Percentiles rank a stretch among this genome's conserved stretches.
Evolutionary conservation across 768 basidiomycete species (phyloP).

Genomic region (Collybia mongolica): DNA sequence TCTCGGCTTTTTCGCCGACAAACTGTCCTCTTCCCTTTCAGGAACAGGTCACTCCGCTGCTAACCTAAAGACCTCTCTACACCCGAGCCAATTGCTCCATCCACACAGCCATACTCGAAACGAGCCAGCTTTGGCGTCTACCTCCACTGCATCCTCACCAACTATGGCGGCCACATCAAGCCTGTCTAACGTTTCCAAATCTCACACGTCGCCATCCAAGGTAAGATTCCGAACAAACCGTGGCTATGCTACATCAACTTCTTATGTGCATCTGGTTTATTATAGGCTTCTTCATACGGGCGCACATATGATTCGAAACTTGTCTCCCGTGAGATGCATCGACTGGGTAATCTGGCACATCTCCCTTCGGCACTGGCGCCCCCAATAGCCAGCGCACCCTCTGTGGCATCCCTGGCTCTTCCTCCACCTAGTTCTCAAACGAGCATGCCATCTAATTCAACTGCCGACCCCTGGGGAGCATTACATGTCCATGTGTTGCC

Average conservation of each 20-base stretch:
- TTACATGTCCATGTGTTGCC: constrained; percentile 88
- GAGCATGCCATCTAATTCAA: constrained; percentile 38
- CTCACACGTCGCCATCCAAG: constrained; percentile 54
- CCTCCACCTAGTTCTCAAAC: constrained; percentile 38
- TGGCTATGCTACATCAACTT: constrained; percentile 1
- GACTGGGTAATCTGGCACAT: constrained; percentile 63
- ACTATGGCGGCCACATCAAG: constrained; percentile 34
- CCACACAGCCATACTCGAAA: constrained; percentile 36
- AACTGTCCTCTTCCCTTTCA: constrained; percentile 38
- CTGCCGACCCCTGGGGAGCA: constrained; percentile 76
- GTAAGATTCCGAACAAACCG: constrained; percentile 19
- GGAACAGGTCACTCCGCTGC: constrained; percentile 23
- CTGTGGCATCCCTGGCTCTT: constrained; percentile 45
- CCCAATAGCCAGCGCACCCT: constrained; percentile 46
- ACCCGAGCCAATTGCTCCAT: constrained; percentile 33
- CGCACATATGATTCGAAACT: constrained; percentile 81
- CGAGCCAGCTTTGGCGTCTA: constrained; percentile 26
- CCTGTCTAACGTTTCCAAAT: constrained; percentile 30
- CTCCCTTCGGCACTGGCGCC: constrained; percentile 52
- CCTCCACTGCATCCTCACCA: constrained; percentile 20
- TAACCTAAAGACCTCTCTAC: constrained; percentile 25
- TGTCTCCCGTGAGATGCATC: constrained; percentile 83
- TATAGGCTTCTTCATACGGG: constrained; percentile 53
- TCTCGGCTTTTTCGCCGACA: constrained; percentile 42
- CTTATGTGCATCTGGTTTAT: constrained; percentile 10